Evolutionary conservation across 495 filamentous ascomycete genomes (phyloP).

Genomic region (Hypomontagnella monticulosa): DNA sequence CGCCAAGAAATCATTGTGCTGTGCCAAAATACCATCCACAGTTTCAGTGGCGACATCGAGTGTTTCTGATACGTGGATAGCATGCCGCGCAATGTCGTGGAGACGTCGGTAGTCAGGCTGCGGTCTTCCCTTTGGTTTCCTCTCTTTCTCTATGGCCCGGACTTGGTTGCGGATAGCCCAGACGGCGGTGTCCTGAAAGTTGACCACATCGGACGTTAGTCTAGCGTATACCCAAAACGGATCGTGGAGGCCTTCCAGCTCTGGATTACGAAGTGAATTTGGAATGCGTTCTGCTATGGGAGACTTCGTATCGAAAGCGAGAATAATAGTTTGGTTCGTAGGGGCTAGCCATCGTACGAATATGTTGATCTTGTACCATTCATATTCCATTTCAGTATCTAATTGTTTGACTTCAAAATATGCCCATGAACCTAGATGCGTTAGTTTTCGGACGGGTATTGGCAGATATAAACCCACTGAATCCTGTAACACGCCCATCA

Average conservation of each 20-base stretch:
- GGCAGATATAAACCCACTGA: constrained; percentile 14
- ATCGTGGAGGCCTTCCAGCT: constrained; percentile 1
- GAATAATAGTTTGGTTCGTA: constrained; percentile 43
- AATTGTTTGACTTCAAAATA: constrained; percentile 48
- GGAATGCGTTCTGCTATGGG: constrained; percentile 28
- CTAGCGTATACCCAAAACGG: constrained; percentile 44
- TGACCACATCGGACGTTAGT: constrained; percentile 37
- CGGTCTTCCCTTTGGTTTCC: constrained; percentile 12
- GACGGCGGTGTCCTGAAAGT: constrained; percentile 45
- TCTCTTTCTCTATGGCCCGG: constrained; percentile 39
- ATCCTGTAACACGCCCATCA: constrained; percentile 7
- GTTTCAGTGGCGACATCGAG: constrained; percentile 53
- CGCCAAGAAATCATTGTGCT: constrained; percentile 42
- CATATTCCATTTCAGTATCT: constrained; percentile 25
- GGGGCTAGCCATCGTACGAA: constrained; percentile 45
- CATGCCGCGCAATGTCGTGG: constrained; percentile 61
- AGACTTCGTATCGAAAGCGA: constrained; percentile 48
- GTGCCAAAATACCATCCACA: constrained; percentile 46
- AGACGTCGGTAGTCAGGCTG: constrained; percentile 52
- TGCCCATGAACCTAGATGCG: constrained; percentile 44
- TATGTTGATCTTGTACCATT: constrained; percentile 50
- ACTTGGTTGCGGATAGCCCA: constrained; percentile 50
- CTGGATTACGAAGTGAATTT: too few relatives aligned
- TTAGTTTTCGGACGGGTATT: neutral
- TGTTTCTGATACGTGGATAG: constrained; percentile 57